Evolutionary conservation across 1,284 basidiomycete species (phyloP).

Genomic region (Leccinum pachyderme): DNA sequence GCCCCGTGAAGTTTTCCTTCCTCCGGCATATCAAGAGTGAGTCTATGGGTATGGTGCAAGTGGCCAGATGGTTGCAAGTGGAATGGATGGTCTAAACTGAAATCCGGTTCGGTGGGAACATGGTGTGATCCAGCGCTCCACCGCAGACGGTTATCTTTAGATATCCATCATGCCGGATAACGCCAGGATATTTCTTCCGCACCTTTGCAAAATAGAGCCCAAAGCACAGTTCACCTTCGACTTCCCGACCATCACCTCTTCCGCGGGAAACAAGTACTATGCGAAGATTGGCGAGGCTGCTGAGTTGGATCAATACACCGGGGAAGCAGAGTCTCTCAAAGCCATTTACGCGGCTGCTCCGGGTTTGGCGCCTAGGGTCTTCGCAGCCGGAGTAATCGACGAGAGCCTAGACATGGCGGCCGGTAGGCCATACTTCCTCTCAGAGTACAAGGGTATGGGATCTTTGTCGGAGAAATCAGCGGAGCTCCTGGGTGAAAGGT

Average conservation of each 20-base stretch:
- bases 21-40: background rate
- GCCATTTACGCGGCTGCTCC: conserved; percentile 65
- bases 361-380: conserved; percentile 62
- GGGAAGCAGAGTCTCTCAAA: conserved; percentile 71
- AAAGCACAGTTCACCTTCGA: conserved; percentile 44
- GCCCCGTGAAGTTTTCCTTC: background rate
- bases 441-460: conserved; percentile 66
- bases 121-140: background rate
- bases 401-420: conserved; percentile 30
- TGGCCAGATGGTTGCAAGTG: background rate
- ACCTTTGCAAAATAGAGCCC: conserved; percentile 50
- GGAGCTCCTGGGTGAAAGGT: conserved; percentile 55
- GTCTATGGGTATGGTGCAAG: background rate
- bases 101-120: background rate
- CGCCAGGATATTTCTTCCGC: conserved; percentile 37
- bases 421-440: conserved; percentile 65
- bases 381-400: conserved; percentile 49
- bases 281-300: conserved; percentile 52
- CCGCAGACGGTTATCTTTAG: background rate
- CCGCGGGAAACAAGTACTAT: conserved; percentile 57
- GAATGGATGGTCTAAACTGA: background rate
- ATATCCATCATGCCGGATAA: conserved; percentile 24
- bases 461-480: conserved; percentile 49
- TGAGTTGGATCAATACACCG: conserved; percentile 65
- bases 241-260: conserved; percentile 54